Conservation (phyloP, 257 asterid genomes). For the Craterostigma plantagineum region DNA sequence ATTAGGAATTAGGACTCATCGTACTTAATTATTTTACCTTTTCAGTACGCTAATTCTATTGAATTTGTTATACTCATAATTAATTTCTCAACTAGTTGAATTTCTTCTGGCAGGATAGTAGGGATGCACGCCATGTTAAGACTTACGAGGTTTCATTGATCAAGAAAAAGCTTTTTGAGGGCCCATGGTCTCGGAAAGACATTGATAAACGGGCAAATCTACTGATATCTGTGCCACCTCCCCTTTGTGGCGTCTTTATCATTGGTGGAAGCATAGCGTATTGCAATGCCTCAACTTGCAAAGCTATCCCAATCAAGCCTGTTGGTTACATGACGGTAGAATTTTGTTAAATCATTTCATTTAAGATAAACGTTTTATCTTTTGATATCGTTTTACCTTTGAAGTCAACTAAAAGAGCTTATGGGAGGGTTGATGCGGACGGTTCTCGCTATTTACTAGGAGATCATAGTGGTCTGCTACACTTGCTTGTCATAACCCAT, state of each 20-base stretch:
- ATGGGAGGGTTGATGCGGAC: conserved; percentile 72
- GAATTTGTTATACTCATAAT: too few relatives aligned
- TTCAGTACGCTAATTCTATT: too few relatives aligned
- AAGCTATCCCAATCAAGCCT: conserved; percentile 62
- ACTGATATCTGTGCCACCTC: conserved; percentile 61
- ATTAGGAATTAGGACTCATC: too few relatives aligned
- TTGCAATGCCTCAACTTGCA: conserved; percentile 52
- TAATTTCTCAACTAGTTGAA: too few relatives aligned
- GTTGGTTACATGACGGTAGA: conserved; percentile 16
- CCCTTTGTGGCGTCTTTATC: conserved; percentile 53
- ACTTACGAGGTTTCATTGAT: conserved; percentile 49
- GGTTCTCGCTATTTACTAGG: conserved; percentile 72
- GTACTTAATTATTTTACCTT: too few relatives aligned
- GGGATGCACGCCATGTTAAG: conserved; percentile 54
- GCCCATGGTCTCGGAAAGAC: conserved; percentile 59
- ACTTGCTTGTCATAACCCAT: conserved; percentile 57
- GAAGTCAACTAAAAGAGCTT: conserved; percentile 56
- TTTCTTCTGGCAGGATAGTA: conserved; percentile 42
- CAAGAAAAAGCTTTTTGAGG: conserved; percentile 58
- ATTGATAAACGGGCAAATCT: conserved; percentile 57
- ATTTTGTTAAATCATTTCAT: not conserved
- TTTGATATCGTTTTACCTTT: conserved; percentile 6
- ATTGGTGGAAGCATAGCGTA: conserved; percentile 59
- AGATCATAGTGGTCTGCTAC: conserved; percentile 61
- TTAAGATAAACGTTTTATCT: not conserved